Evolutionary conservation across 208 protist genomes (phyloP), one percentile per base, ranked within the genome.

Genomic region (Phytomonas francai): DNA sequence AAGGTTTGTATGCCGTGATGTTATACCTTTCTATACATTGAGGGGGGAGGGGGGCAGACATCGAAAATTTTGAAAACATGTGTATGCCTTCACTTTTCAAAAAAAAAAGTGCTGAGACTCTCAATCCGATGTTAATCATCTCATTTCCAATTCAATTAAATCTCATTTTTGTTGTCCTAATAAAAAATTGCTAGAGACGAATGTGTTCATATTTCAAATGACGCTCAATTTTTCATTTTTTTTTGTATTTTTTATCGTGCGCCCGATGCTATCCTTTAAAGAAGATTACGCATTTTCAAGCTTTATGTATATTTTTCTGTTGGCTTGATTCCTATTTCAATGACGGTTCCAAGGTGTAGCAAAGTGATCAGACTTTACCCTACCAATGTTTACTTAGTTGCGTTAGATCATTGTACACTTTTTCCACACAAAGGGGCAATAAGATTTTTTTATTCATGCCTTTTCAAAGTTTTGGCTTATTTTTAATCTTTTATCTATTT

Each of bases 201-300:
- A 49, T 22, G 4, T 49, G 39, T 12, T 49, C 4, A 49, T 57
- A 45, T 73, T 70, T 32, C 66, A 42, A 60, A 73, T 62, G 25
- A 59, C 56, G 8, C 11, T 58, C 67, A 28, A 49, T 58, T 11
- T 49, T 39, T 67, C 12, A 57, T 71, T 66, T 51, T 56, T 28
- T 70, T 73, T 5, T 30, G n/a, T 25, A 11, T 32, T 30, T 45
- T 11, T 22, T 75, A 28, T 71, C 14, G 51, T 74, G 27, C 19
- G 22, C 14, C 59, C 39, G 39, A 49, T 49, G 34, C 3, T 22
- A 22, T 19, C 39, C 6, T 22, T 49, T 9, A 49, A 19, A 49
- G 14, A 49, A n/a, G n/a, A 49, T 49, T 49, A 49, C 39, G 2
- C 39, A 19, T 49, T 49, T 19, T 19, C 39, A 49, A 49, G 39